Evolutionary conservation across 768 basidiomycete species (phyloP).

Genomic region (Trametes coccinea): DNA sequence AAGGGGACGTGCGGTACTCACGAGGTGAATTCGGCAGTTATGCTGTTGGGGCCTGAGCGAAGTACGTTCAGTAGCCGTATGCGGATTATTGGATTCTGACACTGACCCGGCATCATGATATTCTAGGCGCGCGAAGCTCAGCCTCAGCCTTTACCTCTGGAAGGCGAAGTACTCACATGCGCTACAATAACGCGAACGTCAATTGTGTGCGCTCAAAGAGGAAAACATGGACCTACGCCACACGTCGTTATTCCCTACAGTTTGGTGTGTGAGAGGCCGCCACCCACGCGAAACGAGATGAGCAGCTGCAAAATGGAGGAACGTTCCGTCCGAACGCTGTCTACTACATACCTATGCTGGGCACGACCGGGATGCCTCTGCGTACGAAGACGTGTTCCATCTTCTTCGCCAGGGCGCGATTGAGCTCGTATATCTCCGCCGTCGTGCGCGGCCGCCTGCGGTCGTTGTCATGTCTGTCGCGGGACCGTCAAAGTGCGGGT

Average conservation of each 20-base stretch:
- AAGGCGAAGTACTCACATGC: constrained; percentile 46
- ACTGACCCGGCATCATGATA: constrained; percentile 61
- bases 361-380: constrained; percentile 75
- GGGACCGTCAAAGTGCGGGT: constrained; percentile 4
- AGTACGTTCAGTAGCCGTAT: background rate
- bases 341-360: constrained; percentile 62
- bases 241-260: constrained; percentile 84
- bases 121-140: constrained; percentile 44
- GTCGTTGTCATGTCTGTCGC: constrained; percentile 82
- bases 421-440: constrained; percentile 75
- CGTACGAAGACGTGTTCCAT: constrained; percentile 75
- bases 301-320: constrained; percentile 7
- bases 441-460: constrained; percentile 76
- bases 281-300: constrained; percentile 2
- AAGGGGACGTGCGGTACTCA: constrained; percentile 38
- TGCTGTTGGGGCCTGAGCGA: constrained; percentile 60
- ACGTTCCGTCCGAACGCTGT: constrained; percentile 3
- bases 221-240: constrained; percentile 61
- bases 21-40: constrained; percentile 70
- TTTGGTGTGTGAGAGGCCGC: background rate
- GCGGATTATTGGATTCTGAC: constrained; percentile 12
- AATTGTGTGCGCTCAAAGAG: constrained; percentile 15
- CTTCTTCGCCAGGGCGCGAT: constrained; percentile 60
- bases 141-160: constrained; percentile 8
- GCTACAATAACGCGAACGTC: constrained; percentile 40